A percentile compares a stretch with the other conserved stretches of the same genome.
Conservation (phyloP, 2,329 filamentous ascomycete genomes). For the Plectosphaerella sp. region DNA sequence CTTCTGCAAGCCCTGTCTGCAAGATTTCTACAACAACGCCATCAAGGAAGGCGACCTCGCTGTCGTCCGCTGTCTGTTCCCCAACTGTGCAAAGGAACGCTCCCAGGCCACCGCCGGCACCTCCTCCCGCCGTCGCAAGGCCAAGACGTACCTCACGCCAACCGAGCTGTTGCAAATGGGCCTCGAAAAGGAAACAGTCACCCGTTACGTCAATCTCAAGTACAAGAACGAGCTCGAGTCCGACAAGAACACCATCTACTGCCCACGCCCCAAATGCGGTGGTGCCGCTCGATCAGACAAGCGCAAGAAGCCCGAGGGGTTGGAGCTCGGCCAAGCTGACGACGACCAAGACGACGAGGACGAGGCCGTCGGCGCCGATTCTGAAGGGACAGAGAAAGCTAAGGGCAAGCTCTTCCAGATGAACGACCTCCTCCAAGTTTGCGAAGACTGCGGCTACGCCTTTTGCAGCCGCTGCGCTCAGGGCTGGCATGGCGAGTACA, state of each 20-base stretch:
- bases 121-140: slow-evolving; percentile 44
- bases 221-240: slow-evolving; percentile 90
- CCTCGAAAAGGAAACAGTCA: slow-evolving; percentile 65
- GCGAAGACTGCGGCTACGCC: slow-evolving; percentile 83
- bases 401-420: slow-evolving; percentile 28
- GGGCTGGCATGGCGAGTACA: slow-evolving; percentile 91
- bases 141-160: slow-evolving; percentile 68
- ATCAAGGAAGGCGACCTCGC: slow-evolving; percentile 81
- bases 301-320: slow-evolving; percentile 65
- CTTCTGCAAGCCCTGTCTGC: slow-evolving; percentile 83
- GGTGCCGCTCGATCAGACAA: slow-evolving; percentile 76
- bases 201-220: slow-evolving; percentile 84
- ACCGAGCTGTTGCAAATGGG: slow-evolving; percentile 80
- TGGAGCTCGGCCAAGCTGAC: slow-evolving; percentile 54
- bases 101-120: slow-evolving; percentile 13
- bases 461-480: slow-evolving; percentile 70
- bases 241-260: slow-evolving; percentile 89
- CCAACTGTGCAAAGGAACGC: slow-evolving; percentile 68
- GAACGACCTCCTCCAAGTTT: slow-evolving; percentile 72
- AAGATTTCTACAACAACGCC: slow-evolving; percentile 84
- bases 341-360: slow-evolving; percentile 47
- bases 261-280: slow-evolving; percentile 88
- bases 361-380: slow-evolving; percentile 20
- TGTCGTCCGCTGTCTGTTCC: slow-evolving; percentile 74
- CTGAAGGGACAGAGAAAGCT: slow-evolving; percentile 12